A percentile compares a stretch with the other conserved stretches of the same genome.
These are phyloP conservation scores for Salix dunnii DNA, from an alignment of 345 rosid species.

Conservation along the genomic window DNA sequence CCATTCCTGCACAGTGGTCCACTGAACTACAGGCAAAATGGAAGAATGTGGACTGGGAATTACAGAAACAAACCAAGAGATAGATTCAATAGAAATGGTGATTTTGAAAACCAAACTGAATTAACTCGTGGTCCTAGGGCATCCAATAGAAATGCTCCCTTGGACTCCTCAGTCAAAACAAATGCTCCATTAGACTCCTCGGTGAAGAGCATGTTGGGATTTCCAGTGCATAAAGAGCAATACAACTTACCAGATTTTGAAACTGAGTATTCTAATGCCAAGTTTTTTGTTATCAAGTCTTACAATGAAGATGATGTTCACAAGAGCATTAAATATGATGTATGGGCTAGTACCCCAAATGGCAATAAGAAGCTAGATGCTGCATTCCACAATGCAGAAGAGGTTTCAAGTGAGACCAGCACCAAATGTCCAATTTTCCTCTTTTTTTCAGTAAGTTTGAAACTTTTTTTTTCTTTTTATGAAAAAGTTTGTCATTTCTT, in stretches of 20 bases:
- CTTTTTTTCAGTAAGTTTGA: conserved; percentile 60
- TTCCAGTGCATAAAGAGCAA: conserved; percentile 36
- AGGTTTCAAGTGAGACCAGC: conserved; percentile 38
- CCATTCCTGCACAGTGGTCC: conserved; percentile 23
- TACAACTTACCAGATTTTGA: conserved; percentile 57
- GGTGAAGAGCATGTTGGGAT: conserved; percentile 36
- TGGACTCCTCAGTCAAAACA: conserved; percentile 29
- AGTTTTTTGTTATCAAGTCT: conserved; percentile 68
- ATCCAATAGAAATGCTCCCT: conserved; percentile 30
- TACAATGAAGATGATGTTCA: conserved; percentile 80
- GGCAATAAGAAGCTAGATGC: conserved; percentile 79
- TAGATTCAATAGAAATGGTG: conserved; percentile 32
- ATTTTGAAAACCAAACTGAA: conserved; percentile 44
- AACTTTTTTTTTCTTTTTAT: not conserved
- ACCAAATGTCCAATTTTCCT: conserved; percentile 61
- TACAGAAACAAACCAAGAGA: conserved; percentile 33
- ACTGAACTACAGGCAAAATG: conserved; percentile 37
- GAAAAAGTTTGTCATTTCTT: not conserved
- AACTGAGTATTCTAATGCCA: conserved; percentile 48
- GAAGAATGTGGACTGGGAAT: conserved; percentile 43
- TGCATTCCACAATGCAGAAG: conserved; percentile 49
- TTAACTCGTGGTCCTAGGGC: conserved; percentile 71
- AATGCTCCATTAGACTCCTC: not conserved
- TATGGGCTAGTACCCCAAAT: conserved; percentile 70
- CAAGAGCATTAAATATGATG: conserved; percentile 67